Evolutionary conservation across 75 land plant species (phyloP).

Genomic region (Gnetum montanum): DNA sequence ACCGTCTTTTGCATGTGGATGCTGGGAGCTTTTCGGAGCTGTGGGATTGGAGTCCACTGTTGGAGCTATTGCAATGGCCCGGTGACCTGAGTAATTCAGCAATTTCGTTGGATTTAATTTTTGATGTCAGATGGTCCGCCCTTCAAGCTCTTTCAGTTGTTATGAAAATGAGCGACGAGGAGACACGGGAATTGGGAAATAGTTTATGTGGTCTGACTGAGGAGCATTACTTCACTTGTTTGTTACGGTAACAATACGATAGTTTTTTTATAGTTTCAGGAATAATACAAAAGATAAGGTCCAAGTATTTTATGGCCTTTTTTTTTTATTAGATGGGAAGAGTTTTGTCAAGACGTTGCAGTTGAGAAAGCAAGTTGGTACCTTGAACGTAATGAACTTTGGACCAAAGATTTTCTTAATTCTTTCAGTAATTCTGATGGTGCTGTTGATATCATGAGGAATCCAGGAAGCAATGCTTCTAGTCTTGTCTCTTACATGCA

Average conservation of each 20-base stretch:
- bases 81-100: neutral
- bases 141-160: slow-evolving; percentile 51
- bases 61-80: slow-evolving; percentile 40
- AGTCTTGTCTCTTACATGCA: slow-evolving; percentile 14
- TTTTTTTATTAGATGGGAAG: slow-evolving; percentile 56
- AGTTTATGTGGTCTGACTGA: slow-evolving; percentile 26
- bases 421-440: too few species aligned
- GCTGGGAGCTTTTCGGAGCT: slow-evolving; percentile 41
- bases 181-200: slow-evolving; percentile 23
- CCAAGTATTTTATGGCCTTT: too few species aligned
- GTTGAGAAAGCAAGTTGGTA: slow-evolving; percentile 85
- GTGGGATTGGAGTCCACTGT: slow-evolving; percentile 94
- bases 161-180: slow-evolving; percentile 46
- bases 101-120: neutral
- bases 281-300: neutral
- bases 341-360: slow-evolving; percentile 58
- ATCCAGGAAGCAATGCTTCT: neutral
- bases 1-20: slow-evolving; percentile 58
- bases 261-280: neutral
- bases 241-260: slow-evolving; percentile 37
- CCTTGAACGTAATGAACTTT: slow-evolving; percentile 19
- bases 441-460: neutral
- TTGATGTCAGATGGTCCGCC: slow-evolving; percentile 80
- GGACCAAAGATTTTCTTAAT: neutral
- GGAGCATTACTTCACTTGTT: slow-evolving; percentile 42